Conservation (phyloP, 2,329 filamentous ascomycete species). For the Talaromyces sp. region DNA sequence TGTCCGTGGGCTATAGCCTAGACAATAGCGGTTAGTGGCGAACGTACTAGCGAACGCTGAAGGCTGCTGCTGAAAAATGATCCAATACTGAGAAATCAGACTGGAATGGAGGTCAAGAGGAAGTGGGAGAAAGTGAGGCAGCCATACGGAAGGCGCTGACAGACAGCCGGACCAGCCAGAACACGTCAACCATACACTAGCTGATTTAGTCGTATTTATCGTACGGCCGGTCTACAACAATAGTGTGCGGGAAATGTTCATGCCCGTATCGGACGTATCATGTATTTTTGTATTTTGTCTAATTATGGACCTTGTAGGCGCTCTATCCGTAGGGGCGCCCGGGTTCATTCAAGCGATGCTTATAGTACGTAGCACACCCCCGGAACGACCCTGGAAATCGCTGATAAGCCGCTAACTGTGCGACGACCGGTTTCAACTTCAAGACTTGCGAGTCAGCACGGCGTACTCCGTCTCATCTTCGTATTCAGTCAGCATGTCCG, state of each 20-base stretch:
- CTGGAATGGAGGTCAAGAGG: neutral
- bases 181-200: neutral
- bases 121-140: conserved; percentile 33
- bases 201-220: neutral
- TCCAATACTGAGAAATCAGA: neutral
- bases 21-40: neutral
- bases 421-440: neutral
- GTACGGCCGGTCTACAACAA: neutral
- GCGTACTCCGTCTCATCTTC: neutral
- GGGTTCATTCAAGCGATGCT: neutral
- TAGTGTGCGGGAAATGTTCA: neutral
- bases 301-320: neutral
- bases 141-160: conserved; percentile 34
- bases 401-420: neutral
- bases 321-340: neutral
- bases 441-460: neutral
- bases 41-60: neutral
- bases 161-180: conserved; percentile 25
- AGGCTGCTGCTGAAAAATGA: neutral
- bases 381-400: neutral
- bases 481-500: neutral
- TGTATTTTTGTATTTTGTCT: neutral
- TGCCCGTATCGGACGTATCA: neutral
- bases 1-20: neutral
- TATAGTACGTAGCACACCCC: neutral